Percentiles rank a stretch among this genome's conserved stretches.
Conservation (phyloP, 148 eudicot species). For the Beta vulgaris region DNA sequence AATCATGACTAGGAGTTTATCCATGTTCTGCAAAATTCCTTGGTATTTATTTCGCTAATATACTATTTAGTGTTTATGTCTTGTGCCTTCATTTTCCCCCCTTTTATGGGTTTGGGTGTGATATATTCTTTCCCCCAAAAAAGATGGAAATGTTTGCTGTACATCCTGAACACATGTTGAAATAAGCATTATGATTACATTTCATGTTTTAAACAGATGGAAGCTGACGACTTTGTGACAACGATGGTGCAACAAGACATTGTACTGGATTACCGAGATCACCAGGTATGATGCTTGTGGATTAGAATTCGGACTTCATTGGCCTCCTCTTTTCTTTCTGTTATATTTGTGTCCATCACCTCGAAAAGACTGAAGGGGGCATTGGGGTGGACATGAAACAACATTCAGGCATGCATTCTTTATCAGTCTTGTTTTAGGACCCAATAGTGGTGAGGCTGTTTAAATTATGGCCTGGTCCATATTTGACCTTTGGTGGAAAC, state of each 20-base stretch:
- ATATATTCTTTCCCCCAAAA: too few relatives aligned
- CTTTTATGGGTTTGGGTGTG: too few relatives aligned
- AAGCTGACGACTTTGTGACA: constrained; percentile 57
- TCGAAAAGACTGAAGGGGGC: background rate
- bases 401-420: background rate
- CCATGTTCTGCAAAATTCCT: too few relatives aligned
- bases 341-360: background rate
- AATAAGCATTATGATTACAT: constrained; percentile 3
- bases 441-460: background rate
- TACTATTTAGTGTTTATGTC: too few relatives aligned
- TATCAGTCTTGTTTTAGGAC: background rate
- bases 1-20: background rate
- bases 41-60: too few relatives aligned
- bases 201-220: constrained; percentile 45
- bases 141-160: background rate
- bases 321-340: background rate
- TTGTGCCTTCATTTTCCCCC: too few relatives aligned
- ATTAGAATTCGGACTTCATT: background rate
- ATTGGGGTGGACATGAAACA: background rate
- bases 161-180: background rate
- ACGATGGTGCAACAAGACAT: constrained; percentile 63
- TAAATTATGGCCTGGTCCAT: background rate
- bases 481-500: too few relatives aligned
- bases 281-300: constrained; percentile 56
- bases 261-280: constrained; percentile 60